These are phyloP conservation scores for Pseudogymnoascus sp. DNA, from an alignment of 2,329 filamentous ascomycete species.

Conservation along the genomic window DNA sequence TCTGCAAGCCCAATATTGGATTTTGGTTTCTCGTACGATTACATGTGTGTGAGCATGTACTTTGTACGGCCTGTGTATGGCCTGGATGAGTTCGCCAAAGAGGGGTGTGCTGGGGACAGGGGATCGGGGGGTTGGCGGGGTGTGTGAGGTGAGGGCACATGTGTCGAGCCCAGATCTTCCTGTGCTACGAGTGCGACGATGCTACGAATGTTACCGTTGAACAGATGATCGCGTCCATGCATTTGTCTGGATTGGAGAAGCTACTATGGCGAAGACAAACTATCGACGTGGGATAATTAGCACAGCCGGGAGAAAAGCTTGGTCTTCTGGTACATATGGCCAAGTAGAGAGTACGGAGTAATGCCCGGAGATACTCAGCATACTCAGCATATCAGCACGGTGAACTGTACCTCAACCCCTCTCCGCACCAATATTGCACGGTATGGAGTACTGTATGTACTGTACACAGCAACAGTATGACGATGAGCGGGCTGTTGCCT, in stretches of 20 bases:
- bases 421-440: background rate
- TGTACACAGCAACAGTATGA: background rate
- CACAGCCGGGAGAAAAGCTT: background rate
- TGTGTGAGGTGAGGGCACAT: background rate
- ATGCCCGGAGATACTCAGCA: background rate
- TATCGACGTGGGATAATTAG: background rate
- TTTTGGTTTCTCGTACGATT: background rate
- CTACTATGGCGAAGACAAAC: background rate
- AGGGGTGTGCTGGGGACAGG: background rate
- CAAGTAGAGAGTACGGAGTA: background rate
- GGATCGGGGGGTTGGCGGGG: background rate
- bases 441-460: too few relatives aligned
- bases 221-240: background rate
- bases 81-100: background rate
- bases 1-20: background rate
- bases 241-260: background rate
- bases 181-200: background rate
- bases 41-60: background rate
- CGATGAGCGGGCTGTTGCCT: background rate
- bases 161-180: background rate
- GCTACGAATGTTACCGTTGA: background rate
- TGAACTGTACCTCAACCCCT: background rate
- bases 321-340: background rate
- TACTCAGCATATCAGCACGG: background rate
- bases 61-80: background rate